Evolutionary conservation across 495 filamentous ascomycete species (phyloP).

Genomic region (Aspergillus kassunensis): DNA sequence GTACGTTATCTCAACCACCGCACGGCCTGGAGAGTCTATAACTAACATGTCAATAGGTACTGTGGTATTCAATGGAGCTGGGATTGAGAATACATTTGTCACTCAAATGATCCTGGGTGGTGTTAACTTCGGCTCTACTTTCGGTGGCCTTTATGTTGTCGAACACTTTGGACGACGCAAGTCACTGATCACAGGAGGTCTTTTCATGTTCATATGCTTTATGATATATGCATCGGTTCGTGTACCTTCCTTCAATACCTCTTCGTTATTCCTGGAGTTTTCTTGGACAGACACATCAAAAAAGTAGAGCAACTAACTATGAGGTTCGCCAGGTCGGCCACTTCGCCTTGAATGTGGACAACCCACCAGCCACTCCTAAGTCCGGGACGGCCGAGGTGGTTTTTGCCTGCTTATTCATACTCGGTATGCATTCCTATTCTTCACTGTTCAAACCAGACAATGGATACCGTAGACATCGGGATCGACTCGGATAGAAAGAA

Average conservation of each 20-base stretch:
- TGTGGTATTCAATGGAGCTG: slow-evolving; percentile 63
- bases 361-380: slow-evolving; percentile 3
- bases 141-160: slow-evolving; percentile 65
- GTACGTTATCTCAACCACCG: too few relatives aligned
- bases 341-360: slow-evolving; percentile 54
- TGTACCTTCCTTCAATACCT: too few relatives aligned
- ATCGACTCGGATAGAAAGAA: too few relatives aligned
- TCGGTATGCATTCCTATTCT: neutral
- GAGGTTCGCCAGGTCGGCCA: slow-evolving; percentile 64
- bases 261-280: too few relatives aligned
- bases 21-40: too few relatives aligned
- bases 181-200: slow-evolving; percentile 59
- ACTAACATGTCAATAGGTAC: too few relatives aligned
- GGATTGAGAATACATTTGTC: slow-evolving; percentile 61
- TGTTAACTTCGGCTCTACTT: slow-evolving; percentile 69
- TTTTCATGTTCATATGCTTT: slow-evolving; percentile 69
- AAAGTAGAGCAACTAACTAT: too few relatives aligned
- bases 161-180: slow-evolving; percentile 64
- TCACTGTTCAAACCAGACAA: too few relatives aligned
- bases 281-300: too few relatives aligned
- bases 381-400: slow-evolving; percentile 52
- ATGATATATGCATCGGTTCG: slow-evolving; percentile 68
- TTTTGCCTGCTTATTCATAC: slow-evolving; percentile 12
- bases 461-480: too few relatives aligned
- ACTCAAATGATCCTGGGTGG: slow-evolving; percentile 70